These are phyloP conservation scores for Acer campestre DNA, from an alignment of 345 rosid species.

Conservation along the genomic window DNA sequence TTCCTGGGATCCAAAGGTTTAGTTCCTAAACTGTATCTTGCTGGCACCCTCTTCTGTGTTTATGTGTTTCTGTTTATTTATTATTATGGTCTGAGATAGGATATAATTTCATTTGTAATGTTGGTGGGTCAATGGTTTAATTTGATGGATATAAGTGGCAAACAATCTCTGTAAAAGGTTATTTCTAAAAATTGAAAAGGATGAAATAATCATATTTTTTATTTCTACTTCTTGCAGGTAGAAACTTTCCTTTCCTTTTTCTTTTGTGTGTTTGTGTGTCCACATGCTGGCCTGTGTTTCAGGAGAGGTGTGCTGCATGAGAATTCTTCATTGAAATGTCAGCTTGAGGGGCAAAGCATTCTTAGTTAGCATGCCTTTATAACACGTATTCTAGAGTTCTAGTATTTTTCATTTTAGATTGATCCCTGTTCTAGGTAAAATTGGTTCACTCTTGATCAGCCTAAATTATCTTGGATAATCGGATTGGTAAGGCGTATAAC, in stretches of 20 bases:
- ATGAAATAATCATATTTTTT: neutral
- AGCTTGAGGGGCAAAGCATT: neutral
- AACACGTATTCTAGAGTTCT: neutral
- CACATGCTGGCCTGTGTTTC: neutral
- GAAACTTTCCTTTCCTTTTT: neutral
- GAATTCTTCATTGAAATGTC: neutral
- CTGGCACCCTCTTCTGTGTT: neutral
- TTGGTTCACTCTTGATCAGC: neutral
- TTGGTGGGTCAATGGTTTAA: too few species aligned
- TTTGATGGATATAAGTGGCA: neutral
- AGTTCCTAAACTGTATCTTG: neutral
- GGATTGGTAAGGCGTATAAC: neutral
- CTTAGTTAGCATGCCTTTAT: neutral
- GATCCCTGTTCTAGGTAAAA: neutral
- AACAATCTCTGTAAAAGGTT: neutral
- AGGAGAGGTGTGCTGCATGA: neutral
- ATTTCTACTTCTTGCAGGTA: neutral
- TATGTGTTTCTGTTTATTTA: neutral
- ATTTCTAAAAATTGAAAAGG: neutral
- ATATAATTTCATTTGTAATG: neutral
- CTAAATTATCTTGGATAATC: neutral
- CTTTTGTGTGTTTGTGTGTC: neutral
- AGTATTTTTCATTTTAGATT: neutral
- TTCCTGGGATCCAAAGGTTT: slow-evolving; percentile 96
- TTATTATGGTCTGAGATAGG: neutral